phyloP scores from a whole-genome alignment of 805 yeast species.

The Candida insectorum region DNA sequence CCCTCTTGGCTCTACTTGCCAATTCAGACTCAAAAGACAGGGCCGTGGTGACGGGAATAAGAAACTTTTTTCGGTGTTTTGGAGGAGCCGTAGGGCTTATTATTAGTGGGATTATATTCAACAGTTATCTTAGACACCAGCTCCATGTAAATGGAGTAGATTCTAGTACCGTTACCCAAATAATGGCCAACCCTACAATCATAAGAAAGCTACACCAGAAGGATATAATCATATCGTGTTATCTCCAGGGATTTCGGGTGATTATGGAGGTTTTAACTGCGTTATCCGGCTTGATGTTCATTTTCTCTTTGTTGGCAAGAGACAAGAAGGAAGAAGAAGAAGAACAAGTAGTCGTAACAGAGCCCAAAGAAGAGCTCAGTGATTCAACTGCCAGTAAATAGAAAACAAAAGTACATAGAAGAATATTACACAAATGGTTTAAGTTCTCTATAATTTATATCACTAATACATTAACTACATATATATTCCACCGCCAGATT shows the following conservation, averaged over 20 bases:
- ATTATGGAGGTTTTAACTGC: conserved; percentile 9
- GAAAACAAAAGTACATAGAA: neutral
- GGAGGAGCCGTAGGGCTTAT: conserved; percentile 36
- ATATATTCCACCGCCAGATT: conserved; percentile 11
- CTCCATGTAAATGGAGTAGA: neutral
- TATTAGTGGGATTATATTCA: conserved; percentile 12
- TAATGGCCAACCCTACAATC: neutral
- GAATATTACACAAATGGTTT: neutral
- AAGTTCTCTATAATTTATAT: too few relatives aligned
- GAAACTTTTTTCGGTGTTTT: conserved; percentile 32
- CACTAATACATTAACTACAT: conserved; percentile 5
- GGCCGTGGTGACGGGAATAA: conserved; percentile 31
- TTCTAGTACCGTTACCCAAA: neutral
- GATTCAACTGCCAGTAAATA: too few relatives aligned
- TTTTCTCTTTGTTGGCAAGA: conserved; percentile 6
- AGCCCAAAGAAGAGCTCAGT: neutral
- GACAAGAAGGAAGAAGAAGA: conserved; percentile 3
- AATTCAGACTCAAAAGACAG: conserved; percentile 32
- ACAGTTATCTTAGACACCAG: conserved; percentile 3
- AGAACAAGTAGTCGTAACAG: neutral
- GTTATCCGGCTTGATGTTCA: conserved; percentile 10
- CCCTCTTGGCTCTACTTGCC: conserved; percentile 51
- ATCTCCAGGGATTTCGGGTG: conserved; percentile 4
- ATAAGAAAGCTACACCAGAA: too few relatives aligned
- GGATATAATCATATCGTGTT: neutral